A percentile compares a stretch with the other conserved stretches of the same genome.
phyloP scores from a whole-genome alignment of 805 yeast species.

The Citeromyces nyonsensis region DNA sequence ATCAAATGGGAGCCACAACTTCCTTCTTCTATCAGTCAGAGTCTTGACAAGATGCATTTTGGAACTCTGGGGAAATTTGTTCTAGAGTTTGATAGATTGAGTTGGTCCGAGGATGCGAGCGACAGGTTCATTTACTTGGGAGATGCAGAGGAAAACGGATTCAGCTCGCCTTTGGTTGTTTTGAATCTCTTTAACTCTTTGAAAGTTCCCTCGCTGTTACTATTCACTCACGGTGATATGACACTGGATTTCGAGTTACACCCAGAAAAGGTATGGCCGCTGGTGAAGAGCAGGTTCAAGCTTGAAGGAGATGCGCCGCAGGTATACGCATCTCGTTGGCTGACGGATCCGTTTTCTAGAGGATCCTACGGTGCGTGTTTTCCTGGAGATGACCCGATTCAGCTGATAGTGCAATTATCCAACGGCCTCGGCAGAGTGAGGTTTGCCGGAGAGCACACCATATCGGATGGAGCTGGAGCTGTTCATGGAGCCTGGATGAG shows the following conservation, averaged over 20 bases:
- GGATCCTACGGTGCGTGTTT: conserved; percentile 73
- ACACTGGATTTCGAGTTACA: conserved; percentile 42
- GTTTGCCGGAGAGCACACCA: conserved; percentile 89
- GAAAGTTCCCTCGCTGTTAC: conserved; percentile 36
- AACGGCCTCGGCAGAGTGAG: conserved; percentile 45
- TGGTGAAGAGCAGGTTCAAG: conserved; percentile 10
- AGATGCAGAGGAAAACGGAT: conserved; percentile 19
- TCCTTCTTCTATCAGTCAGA: conserved; percentile 24
- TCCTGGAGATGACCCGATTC: conserved; percentile 57
- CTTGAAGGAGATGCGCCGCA: conserved; percentile 18
- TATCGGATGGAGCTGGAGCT: conserved; percentile 78
- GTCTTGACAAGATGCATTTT: conserved; percentile 34
- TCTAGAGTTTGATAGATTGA: conserved; percentile 44
- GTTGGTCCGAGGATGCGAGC: conserved; percentile 36
- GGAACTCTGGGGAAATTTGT: conserved; percentile 65
- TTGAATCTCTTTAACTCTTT: conserved; percentile 39
- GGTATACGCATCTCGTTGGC: conserved; percentile 55
- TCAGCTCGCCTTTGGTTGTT: conserved; percentile 47
- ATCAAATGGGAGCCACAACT: conserved; percentile 41
- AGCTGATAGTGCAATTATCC: conserved; percentile 41
- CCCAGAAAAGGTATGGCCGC: conserved; percentile 33
- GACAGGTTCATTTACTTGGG: conserved; percentile 34
- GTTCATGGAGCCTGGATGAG: conserved; percentile 84
- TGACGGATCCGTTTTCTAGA: conserved; percentile 56
- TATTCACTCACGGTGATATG: conserved; percentile 58